Conservation (phyloP, 2,329 filamentous ascomycete species). For the Fulvia fulva region DNA sequence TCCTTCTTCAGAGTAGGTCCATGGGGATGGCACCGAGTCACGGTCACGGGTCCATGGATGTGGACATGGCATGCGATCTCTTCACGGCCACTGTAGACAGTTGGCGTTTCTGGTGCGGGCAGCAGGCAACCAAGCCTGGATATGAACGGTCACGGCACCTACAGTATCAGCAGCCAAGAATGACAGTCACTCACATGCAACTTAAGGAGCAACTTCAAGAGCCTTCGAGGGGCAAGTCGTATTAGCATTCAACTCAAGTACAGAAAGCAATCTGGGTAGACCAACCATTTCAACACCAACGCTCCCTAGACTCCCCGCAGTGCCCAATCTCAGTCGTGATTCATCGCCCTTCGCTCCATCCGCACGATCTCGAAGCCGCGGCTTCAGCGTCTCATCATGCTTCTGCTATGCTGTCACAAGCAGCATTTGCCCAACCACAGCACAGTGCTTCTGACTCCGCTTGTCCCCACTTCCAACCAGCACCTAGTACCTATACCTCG, state of each 20-base stretch:
- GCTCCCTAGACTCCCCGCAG: not conserved
- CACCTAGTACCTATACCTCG: slow-evolving; percentile 61
- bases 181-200: not conserved
- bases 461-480: not conserved
- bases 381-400: not conserved
- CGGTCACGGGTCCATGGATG: too few relatives aligned
- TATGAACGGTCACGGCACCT: not conserved
- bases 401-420: not conserved
- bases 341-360: not conserved
- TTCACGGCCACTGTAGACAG: too few relatives aligned
- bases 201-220: not conserved
- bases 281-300: slow-evolving; percentile 3
- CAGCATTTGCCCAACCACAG: not conserved
- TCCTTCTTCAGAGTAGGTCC: too few relatives aligned
- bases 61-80: too few relatives aligned
- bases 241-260: slow-evolving; percentile 4
- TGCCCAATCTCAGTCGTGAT: not conserved
- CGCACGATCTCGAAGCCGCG: not conserved
- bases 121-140: not conserved
- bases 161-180: not conserved
- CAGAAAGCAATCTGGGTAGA: slow-evolving; percentile 5
- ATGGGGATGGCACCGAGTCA: too few relatives aligned
- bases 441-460: not conserved
- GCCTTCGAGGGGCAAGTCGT: not conserved
- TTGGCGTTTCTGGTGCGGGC: not conserved